Percentiles rank a stretch among this genome's conserved stretches.
Evolutionary conservation across 2,329 filamentous ascomycete species (phyloP).

Genomic region (Colletotrichum musae): DNA sequence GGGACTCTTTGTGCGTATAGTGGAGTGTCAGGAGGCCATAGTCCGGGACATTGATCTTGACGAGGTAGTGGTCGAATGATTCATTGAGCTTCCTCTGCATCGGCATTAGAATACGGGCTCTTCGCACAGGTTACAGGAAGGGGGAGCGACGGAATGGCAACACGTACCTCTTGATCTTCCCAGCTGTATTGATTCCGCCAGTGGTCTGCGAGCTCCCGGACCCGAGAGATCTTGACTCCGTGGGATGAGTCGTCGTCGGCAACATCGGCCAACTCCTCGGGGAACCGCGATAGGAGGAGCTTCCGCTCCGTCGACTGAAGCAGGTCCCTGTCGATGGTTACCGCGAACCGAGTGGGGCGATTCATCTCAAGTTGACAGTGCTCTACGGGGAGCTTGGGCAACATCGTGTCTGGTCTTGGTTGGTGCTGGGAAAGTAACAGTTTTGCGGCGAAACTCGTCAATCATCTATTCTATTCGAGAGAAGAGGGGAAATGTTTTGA

Average conservation of each 20-base stretch:
- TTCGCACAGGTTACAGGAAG: too few relatives aligned
- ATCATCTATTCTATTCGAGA: neutral
- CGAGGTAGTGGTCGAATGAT: constrained; percentile 37
- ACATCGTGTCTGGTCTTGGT: neutral
- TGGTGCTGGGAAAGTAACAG: neutral
- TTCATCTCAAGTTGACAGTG: constrained; percentile 23
- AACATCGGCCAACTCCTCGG: constrained; percentile 34
- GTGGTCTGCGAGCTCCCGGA: constrained; percentile 36
- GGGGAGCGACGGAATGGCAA: too few relatives aligned
- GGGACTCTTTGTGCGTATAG: constrained; percentile 49
- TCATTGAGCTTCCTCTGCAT: constrained; percentile 22
- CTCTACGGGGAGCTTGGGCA: constrained; percentile 20
- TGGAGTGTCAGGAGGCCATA: constrained; percentile 47
- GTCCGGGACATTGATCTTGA: constrained; percentile 40
- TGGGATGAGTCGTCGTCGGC: constrained; percentile 39
- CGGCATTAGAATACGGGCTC: rapidly evolving
- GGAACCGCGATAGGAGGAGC: constrained; percentile 29
- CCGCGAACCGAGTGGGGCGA: neutral
- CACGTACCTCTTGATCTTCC: constrained; percentile 23
- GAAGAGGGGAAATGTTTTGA: neutral
- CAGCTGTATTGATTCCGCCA: constrained; percentile 38
- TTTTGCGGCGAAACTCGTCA: neutral
- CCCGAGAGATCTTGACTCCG: constrained; percentile 35
- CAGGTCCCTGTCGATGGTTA: constrained; percentile 34
- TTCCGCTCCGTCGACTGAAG: constrained; percentile 32